Percentiles rank a stretch among this genome's conserved stretches.
Conservation (phyloP, 2,329 filamentous ascomycete genomes). For the Hypoxylon sp. region DNA sequence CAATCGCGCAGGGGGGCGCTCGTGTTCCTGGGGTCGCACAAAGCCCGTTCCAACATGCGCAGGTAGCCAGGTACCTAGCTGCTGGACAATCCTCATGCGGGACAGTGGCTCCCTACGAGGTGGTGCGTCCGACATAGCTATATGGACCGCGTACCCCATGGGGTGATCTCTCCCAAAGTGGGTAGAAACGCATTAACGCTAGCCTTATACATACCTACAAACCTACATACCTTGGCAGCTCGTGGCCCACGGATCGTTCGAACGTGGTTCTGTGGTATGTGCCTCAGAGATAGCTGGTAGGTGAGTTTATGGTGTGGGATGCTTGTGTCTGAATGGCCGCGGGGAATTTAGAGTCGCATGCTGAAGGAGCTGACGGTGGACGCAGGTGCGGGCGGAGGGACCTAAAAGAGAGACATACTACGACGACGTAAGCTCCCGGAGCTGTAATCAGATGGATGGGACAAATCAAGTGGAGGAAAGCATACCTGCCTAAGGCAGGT, state of each 20-base stretch:
- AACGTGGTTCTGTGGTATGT: slow-evolving; percentile 13
- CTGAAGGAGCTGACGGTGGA: slow-evolving; percentile 17
- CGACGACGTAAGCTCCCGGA: slow-evolving; percentile 16
- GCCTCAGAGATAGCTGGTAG: not conserved
- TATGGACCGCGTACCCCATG: slow-evolving; percentile 17
- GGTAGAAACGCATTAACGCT: not conserved
- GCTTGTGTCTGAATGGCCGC: slow-evolving; percentile 17
- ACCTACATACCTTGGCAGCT: slow-evolving; percentile 6
- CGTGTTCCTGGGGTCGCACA: slow-evolving; percentile 27
- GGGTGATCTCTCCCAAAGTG: slow-evolving; percentile 10
- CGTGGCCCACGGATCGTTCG: slow-evolving; percentile 11
- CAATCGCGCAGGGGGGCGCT: slow-evolving; percentile 18
- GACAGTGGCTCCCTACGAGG: not conserved
- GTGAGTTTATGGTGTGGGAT: slow-evolving; percentile 8
- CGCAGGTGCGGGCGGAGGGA: slow-evolving; percentile 18
- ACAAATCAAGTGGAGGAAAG: not conserved
- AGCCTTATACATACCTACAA: slow-evolving; percentile 11
- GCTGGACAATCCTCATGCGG: not conserved
- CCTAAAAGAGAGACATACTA: slow-evolving; percentile 27
- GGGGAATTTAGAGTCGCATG: slow-evolving; percentile 15
- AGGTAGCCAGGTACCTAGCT: slow-evolving; percentile 8
- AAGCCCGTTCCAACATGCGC: slow-evolving; percentile 8
- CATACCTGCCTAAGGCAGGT: not conserved
- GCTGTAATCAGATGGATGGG: not conserved
- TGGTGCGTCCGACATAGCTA: slow-evolving; percentile 3